Base-by-base conservation (phyloP, 495 filamentous ascomycete genomes). In the Trichocladium antarcticum region DNA sequence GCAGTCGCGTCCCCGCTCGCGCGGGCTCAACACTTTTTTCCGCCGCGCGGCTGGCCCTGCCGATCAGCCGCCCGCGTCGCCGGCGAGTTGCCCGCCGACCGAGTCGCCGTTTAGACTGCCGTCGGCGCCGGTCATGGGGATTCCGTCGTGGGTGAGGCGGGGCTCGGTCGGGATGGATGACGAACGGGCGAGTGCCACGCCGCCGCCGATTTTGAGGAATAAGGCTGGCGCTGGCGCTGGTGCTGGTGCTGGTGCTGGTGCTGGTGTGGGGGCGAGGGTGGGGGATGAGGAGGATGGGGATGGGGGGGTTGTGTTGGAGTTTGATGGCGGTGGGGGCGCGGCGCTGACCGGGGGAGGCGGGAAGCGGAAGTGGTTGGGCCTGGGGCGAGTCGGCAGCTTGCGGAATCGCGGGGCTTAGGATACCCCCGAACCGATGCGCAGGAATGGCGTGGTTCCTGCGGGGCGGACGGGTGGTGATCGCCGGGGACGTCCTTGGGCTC, bases 161-260 rank as follows among this genome's bases (percentile, higher is more conserved):
- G 43, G 21, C 0, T 54, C 55, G 17, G 35, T 57, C 50, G 3
- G 68, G 63, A 32, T 10, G 12, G 59, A 60, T 2, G 45, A 46
- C n/a, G 60, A 64, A 17, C 41, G 58, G 3, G 51, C 57, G 3
- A 65, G 70, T 9, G 68, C 69, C 12, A 73, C 71, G 9, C 71
- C 71, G 21, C 70, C 71, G 4, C 71, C 71, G 0, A 74, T 74
- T 39, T 42, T 65, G 49, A 63, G 70, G 11, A 72, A 58, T 40
- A 70, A 63, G 22, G 57, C 45, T 6, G 4, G n/a, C 24, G 8
- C 4, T 27, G 24, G 24, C 24, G 8, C 49, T n/a, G n/a, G n/a
- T n/a, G n/a, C n/a, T n/a, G 44, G 6, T 38, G 51, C 5, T 22
- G n/a, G 45, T 59, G 7, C 27, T 43, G 6, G 53, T 51, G 6